phyloP scores from a whole-genome alignment of 805 yeast genomes.

The Yamadazyma akitaensis region DNA sequence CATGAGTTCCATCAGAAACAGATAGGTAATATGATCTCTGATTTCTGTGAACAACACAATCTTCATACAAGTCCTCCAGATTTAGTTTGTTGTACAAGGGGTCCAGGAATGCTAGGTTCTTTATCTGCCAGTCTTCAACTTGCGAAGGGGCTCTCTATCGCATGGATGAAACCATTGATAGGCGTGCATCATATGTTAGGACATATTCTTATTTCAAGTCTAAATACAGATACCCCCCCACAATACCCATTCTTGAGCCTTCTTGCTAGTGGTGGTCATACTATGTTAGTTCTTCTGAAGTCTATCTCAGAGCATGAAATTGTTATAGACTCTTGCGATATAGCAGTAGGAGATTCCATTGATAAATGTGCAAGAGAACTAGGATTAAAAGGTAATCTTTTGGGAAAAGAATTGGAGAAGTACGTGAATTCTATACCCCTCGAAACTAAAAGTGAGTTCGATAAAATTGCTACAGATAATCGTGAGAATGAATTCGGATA shows the following conservation, averaged over 20 bases:
- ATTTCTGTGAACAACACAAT: constrained; percentile 37
- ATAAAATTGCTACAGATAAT: constrained; percentile 18
- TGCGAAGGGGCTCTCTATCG: constrained; percentile 81
- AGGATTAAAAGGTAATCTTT: constrained; percentile 78
- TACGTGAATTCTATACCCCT: constrained; percentile 39
- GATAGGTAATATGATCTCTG: constrained; percentile 50
- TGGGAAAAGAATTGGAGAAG: constrained; percentile 77
- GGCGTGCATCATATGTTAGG: constrained; percentile 98
- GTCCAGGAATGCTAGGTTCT: constrained; percentile 96
- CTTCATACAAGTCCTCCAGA: constrained; percentile 47
- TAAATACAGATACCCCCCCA: constrained; percentile 31
- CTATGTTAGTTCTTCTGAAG: constrained; percentile 72
- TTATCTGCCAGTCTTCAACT: constrained; percentile 76
- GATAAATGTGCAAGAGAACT: constrained; percentile 89
- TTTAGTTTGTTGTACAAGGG: constrained; percentile 84
- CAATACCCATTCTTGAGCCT: constrained; percentile 70
- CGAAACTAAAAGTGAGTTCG: constrained; percentile 25
- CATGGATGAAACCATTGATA: constrained; percentile 70
- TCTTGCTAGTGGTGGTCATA: constrained; percentile 91
- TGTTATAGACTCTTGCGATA: constrained; percentile 72
- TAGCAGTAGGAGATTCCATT: constrained; percentile 89
- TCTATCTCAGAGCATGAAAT: constrained; percentile 66
- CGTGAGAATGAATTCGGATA: constrained; percentile 24
- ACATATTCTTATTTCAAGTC: constrained; percentile 59
- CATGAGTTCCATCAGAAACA: constrained; percentile 68